phyloP scores from a whole-genome alignment of 331 rosid genomes.

The Ulmus americana region DNA sequence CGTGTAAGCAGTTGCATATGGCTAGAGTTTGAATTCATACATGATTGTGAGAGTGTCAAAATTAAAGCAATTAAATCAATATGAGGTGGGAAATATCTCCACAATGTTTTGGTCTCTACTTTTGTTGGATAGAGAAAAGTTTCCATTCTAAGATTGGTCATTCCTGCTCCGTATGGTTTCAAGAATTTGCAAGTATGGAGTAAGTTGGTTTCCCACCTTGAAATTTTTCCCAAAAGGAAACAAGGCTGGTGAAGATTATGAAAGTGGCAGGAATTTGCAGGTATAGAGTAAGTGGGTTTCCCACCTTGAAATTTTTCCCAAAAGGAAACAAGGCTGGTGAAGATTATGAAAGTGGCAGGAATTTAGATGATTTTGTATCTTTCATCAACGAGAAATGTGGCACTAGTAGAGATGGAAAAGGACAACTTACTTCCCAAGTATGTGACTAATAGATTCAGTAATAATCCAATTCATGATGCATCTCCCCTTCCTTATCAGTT shows the following conservation, averaged over 20 bases:
- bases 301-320: slow-evolving; percentile 85
- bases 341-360: slow-evolving; percentile 68
- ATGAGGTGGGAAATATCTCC: too few relatives aligned
- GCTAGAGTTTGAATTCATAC: slow-evolving; percentile 63
- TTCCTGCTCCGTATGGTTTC: too few relatives aligned
- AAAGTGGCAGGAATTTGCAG: slow-evolving; percentile 63
- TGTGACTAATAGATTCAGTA: slow-evolving; percentile 16
- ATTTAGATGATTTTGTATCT: slow-evolving; percentile 60
- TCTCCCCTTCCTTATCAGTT: slow-evolving; percentile 6
- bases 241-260: slow-evolving; percentile 77
- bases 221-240: slow-evolving; percentile 81
- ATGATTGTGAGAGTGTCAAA: slow-evolving; percentile 43
- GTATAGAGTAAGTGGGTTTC: slow-evolving; percentile 70
- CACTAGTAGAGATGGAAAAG: slow-evolving; percentile 71
- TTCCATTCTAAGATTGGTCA: too few relatives aligned
- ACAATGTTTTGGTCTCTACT: too few relatives aligned
- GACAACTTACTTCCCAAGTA: slow-evolving; percentile 62
- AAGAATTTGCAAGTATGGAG: slow-evolving; percentile 65
- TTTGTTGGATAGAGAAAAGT: too few relatives aligned
- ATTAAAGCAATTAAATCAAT: slow-evolving; percentile 5
- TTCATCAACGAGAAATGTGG: slow-evolving; percentile 75
- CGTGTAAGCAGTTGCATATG: slow-evolving; percentile 44
- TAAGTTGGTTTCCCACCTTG: slow-evolving; percentile 67
- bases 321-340: slow-evolving; percentile 72
- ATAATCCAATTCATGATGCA: neutral